Percentiles rank a stretch among this genome's conserved stretches.
Evolutionary conservation across 495 filamentous ascomycete genomes (phyloP).

Genomic region (Talaromyces wortmannii): DNA sequence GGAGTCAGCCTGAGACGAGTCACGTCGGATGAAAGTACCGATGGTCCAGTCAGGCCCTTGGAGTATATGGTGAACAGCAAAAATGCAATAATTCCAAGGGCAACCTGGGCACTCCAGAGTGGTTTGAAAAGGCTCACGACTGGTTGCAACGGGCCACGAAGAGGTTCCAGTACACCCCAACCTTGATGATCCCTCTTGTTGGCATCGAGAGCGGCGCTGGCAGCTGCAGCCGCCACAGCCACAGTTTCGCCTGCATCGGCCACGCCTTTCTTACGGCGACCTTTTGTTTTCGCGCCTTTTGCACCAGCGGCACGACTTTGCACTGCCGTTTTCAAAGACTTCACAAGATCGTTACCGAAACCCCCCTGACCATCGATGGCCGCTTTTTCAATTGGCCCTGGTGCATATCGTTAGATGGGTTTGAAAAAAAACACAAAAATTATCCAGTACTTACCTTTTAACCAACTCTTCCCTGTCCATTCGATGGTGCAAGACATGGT

Average conservation of each 20-base stretch:
- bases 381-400: slow-evolving; percentile 93
- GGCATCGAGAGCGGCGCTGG: slow-evolving; percentile 35
- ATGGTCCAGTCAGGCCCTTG: slow-evolving; percentile 36
- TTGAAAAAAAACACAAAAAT: slow-evolving; percentile 1
- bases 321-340: slow-evolving; percentile 65
- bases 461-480: slow-evolving; percentile 97
- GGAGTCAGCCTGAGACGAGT: slow-evolving; percentile 24
- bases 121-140: slow-evolving; percentile 63
- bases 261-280: slow-evolving; percentile 48
- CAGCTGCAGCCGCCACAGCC: slow-evolving; percentile 28
- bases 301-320: slow-evolving; percentile 42
- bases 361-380: slow-evolving; percentile 82
- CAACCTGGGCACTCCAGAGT: slow-evolving; percentile 63
- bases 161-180: slow-evolving; percentile 80
- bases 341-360: slow-evolving; percentile 71
- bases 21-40: slow-evolving; percentile 24
- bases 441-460: slow-evolving; percentile 64
- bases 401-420: slow-evolving; percentile 16
- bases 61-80: slow-evolving; percentile 52
- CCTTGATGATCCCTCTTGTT: slow-evolving; percentile 33
- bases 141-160: slow-evolving; percentile 63
- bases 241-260: slow-evolving; percentile 15
- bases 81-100: slow-evolving; percentile 38
- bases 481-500: slow-evolving; percentile 84
- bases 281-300: slow-evolving; percentile 38